Base-by-base conservation (phyloP, 1,139 yeast species). In the Taiozyma sp. region DNA sequence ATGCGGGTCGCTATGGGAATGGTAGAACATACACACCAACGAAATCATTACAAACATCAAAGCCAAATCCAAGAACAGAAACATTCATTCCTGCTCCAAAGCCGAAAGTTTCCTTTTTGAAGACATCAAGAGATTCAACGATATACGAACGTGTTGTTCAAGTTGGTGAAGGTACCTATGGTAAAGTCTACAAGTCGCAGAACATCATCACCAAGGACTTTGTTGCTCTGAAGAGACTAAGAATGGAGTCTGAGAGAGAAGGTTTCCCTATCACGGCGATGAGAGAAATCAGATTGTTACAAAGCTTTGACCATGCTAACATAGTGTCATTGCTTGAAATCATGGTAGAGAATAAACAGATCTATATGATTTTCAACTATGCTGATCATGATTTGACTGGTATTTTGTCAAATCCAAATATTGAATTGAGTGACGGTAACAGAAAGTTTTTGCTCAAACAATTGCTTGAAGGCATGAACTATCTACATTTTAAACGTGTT, bases 251-350 rank as follows among this genome's bases (percentile, higher is more conserved):
- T 9, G 98, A 93, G 67, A 75, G 91, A 48, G 99, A 93, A 65
- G 98, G 98, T 0, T 90, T 93, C 69, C 99, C 99, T 1, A 88
- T 93, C 24, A 93, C 99, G 0, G 96, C 98, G 0, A 83, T 92
- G 63, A 77, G 99, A 59, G 99, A 93, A 70, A 90, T 92, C 54
- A 85, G 91, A 58, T 72, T 93, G 24, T 73, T 93, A 45, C 98
- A 93, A 67, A 80, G 92, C n/a, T 83, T 92, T 62, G 81, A 87
- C 55, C 97, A 93, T 66, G 79, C 77, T 19, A 90, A 92, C 65
- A 81, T 91, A 30, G 90, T 93, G 28, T 84, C 93, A 0, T 73
- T 93, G 49, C 70, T 81, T 48, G 99, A 93, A 68, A 91, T 93
- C 79, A 90, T 93, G 93, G 87, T 91, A 32, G 96, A 90, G 63